Evolutionary conservation across 2,329 filamentous ascomycete species (phyloP).

Genomic region (Bipolaris sorokiniana): DNA sequence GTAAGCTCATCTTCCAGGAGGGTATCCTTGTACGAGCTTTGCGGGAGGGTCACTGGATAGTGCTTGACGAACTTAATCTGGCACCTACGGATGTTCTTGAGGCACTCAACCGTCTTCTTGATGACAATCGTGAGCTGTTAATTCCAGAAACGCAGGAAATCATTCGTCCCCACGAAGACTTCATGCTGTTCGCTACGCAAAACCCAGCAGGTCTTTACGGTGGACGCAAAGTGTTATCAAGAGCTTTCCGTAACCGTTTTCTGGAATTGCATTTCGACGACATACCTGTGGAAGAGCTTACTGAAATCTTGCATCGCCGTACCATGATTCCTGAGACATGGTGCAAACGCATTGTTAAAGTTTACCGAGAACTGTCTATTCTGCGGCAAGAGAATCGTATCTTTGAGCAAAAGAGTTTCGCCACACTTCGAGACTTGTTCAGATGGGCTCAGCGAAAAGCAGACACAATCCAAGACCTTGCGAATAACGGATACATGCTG

Average conservation of each 20-base stretch:
- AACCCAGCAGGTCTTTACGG: constrained; percentile 96
- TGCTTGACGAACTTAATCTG: constrained; percentile 95
- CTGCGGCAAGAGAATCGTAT: constrained; percentile 87
- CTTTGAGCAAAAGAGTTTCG: constrained; percentile 98
- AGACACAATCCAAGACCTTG: constrained; percentile 85
- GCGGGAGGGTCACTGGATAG: constrained; percentile 94
- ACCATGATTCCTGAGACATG: constrained; percentile 91
- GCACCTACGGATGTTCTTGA: constrained; percentile 97
- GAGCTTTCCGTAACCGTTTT: constrained; percentile 96
- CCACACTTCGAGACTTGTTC: constrained; percentile 93
- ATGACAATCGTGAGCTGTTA: constrained; percentile 94
- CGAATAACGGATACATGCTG: constrained; percentile 93
- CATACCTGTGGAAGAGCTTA: constrained; percentile 92
- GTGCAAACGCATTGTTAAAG: constrained; percentile 86
- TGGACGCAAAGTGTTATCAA: constrained; percentile 87
- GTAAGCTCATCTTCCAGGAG: constrained; percentile 88
- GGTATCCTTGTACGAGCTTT: constrained; percentile 92
- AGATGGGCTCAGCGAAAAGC: constrained; percentile 89
- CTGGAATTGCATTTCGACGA: constrained; percentile 97
- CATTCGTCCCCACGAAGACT: constrained; percentile 88
- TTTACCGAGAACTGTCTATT: constrained; percentile 90
- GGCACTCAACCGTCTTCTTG: constrained; percentile 90
- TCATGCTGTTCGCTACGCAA: constrained; percentile 98
- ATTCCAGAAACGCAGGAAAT: constrained; percentile 97
- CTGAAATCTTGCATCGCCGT: constrained; percentile 86